A percentile compares a stretch with the other conserved stretches of the same genome.
Evolutionary conservation across 192 early-diverging fungal species (phyloP).

Genomic region (Chytriomyces sp.): DNA sequence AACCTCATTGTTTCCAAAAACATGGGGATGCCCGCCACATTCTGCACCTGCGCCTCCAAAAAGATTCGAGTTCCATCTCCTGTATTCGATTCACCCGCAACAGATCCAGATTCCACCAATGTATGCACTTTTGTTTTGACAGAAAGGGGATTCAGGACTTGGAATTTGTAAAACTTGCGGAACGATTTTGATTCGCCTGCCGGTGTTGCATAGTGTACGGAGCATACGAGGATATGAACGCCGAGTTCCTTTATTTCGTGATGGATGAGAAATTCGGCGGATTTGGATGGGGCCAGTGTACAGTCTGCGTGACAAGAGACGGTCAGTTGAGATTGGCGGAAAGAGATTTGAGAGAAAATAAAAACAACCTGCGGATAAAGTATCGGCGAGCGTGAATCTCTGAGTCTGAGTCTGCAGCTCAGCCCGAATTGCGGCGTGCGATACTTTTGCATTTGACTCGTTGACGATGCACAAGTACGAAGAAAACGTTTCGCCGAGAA

Average conservation of each 20-base stretch:
- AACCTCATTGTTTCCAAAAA: constrained; percentile 87
- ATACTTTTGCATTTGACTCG: constrained; percentile 69
- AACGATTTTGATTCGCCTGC: constrained; percentile 67
- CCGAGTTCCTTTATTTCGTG: constrained; percentile 98
- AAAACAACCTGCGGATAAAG: constrained; percentile 29
- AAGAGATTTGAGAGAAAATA: no score
- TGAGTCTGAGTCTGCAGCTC: constrained; percentile 89
- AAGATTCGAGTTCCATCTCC: constrained; percentile 48
- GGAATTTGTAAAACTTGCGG: constrained; percentile 94
- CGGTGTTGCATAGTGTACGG: constrained; percentile 72
- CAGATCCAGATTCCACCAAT: constrained; percentile 38
- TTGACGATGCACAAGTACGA: constrained; percentile 89
- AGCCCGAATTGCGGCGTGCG: constrained; percentile 76
- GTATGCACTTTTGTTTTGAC: constrained; percentile 97
- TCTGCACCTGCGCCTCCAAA: constrained; percentile 94
- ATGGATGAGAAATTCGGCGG: constrained; percentile 75
- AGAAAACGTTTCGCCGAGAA: constrained; percentile 90
- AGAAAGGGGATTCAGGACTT: constrained; percentile 91
- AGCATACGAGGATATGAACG: constrained; percentile 87
- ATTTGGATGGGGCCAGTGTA: constrained; percentile 70
- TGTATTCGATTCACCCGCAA: background rate
- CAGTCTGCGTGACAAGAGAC: background rate
- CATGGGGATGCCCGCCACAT: constrained; percentile 78
- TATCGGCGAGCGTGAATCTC: constrained; percentile 76
- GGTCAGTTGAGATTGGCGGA: constrained; percentile 32